A percentile compares a stretch with the other conserved stretches of the same genome.
Evolutionary conservation across 495 filamentous ascomycete genomes (phyloP).

Genomic region (Thermochaetoides thermophila): DNA sequence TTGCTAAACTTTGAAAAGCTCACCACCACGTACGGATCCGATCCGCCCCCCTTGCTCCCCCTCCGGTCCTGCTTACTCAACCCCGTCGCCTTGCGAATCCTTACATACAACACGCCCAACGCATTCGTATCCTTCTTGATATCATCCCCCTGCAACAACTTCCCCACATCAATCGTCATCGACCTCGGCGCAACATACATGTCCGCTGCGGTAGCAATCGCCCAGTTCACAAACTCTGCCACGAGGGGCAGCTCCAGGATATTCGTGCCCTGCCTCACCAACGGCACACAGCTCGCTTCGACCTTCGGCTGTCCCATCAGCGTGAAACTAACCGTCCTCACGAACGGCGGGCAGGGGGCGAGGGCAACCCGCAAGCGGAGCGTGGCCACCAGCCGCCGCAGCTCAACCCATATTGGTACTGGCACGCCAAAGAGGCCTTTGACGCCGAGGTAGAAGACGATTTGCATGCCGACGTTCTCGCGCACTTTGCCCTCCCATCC

Average conservation of each 20-base stretch:
- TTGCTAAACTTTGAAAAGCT: slow-evolving; percentile 76
- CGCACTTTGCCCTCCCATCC: slow-evolving; percentile 61
- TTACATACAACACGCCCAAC: slow-evolving; percentile 76
- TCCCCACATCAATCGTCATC: slow-evolving; percentile 79
- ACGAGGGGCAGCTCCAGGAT: slow-evolving; percentile 85
- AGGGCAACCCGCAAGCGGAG: slow-evolving; percentile 69
- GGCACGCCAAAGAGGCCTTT: slow-evolving; percentile 79
- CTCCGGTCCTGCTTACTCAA: slow-evolving; percentile 83
- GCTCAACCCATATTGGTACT: slow-evolving; percentile 76
- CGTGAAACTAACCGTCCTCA: slow-evolving; percentile 84
- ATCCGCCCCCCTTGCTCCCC: slow-evolving; percentile 74
- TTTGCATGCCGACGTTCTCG: slow-evolving; percentile 85
- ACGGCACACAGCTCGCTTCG: slow-evolving; percentile 77
- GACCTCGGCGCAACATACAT: slow-evolving; percentile 96
- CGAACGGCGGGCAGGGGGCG: slow-evolving; percentile 76
- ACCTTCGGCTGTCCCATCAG: slow-evolving; percentile 87
- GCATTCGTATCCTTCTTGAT: slow-evolving; percentile 79
- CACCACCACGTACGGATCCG: slow-evolving; percentile 77
- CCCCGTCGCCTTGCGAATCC: slow-evolving; percentile 73
- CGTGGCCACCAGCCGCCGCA: slow-evolving; percentile 75
- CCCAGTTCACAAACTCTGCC: slow-evolving; percentile 92
- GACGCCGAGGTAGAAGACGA: slow-evolving; percentile 85
- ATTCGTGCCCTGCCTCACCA: slow-evolving; percentile 79
- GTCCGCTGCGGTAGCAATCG: slow-evolving; percentile 71
- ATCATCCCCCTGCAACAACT: slow-evolving; percentile 78